Base-by-base conservation (phyloP, 805 yeast genomes). In the Candida dendrica region DNA sequence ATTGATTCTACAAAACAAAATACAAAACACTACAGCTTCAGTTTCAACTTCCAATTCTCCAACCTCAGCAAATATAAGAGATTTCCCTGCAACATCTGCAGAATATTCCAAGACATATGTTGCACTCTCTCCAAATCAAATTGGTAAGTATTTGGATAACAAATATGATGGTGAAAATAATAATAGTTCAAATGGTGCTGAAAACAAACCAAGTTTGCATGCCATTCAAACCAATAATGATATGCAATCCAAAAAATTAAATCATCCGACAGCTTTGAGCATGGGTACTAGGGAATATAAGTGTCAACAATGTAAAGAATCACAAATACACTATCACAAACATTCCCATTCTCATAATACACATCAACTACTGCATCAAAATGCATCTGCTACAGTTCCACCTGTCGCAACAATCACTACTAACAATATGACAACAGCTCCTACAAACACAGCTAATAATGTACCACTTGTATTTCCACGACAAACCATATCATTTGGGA, bases 1-100 rank as follows among this genome's bases (percentile, higher is more conserved):
- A 43, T 36, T 56, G 41, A 52, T 55, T 22, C 34, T 55, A 13
- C 54, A 49, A 46, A 56, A 56, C 38, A 55, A 43, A 39, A 27
- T 27, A 11, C 30, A 27, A 27, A 11, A 27, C n/a, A n/a, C n/a
- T n/a, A n/a, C n/a, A 13, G 30, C 13, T 11, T 8, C n/a, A 27
- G 10, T 24, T 40, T 45, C 18, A 48, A 38, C 20, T 9, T 8
- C 30, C 14, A 7, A n/a, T 10, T 13, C 10, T 15, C 19, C 11
- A 17, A 9, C 4, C n/a, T n/a, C n/a, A n/a, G n/a, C n/a, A n/a
- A n/a, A n/a, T n/a, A n/a, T 19, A 10, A 32, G 34, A n/a, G 15
- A 32, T n/a, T 8, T 27, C 9, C 7, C 4, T 15, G 6, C 34
- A 5, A 30, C 31, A 8, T 32, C 43, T 35, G 11, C 26, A 5